These are phyloP conservation scores for Shiraia sp. DNA, from an alignment of 2,329 filamentous ascomycete species.

Conservation along the genomic window DNA sequence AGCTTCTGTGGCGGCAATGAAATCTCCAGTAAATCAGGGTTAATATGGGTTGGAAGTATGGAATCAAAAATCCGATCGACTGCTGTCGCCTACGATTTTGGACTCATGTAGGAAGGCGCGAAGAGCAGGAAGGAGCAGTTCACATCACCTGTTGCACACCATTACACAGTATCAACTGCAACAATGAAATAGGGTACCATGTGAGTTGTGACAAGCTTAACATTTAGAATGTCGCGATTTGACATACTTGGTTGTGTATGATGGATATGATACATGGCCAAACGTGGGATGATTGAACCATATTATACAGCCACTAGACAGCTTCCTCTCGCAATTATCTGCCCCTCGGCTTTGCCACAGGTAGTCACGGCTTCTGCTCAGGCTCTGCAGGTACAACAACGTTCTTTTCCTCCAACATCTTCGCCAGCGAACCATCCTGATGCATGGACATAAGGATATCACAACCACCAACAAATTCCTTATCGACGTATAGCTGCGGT, in stretches of 20 bases:
- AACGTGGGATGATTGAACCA: not conserved
- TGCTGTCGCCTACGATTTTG: too few relatives aligned
- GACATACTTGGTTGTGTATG: not conserved
- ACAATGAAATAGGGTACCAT: not conserved
- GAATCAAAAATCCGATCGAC: too few relatives aligned
- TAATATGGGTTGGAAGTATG: not conserved
- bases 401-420: slow-evolving; percentile 87
- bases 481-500: slow-evolving; percentile 91
- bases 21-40: not conserved
- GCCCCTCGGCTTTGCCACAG: not conserved
- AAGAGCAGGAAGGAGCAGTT: too few relatives aligned
- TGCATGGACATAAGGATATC: slow-evolving; percentile 98
- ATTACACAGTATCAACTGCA: not conserved
- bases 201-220: not conserved
- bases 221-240: not conserved
- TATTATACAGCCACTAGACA: slow-evolving; percentile 6
- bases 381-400: slow-evolving; percentile 66
- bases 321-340: not conserved
- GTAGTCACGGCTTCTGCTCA: slow-evolving; percentile 23
- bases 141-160: slow-evolving; percentile 1
- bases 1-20: slow-evolving; percentile 1
- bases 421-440: slow-evolving; percentile 89
- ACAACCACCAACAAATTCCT: slow-evolving; percentile 96
- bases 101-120: slow-evolving; percentile 16
- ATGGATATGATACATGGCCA: too few relatives aligned